phyloP scores from a whole-genome alignment of 1,284 basidiomycete species.

The Moniliophthora roreri region DNA sequence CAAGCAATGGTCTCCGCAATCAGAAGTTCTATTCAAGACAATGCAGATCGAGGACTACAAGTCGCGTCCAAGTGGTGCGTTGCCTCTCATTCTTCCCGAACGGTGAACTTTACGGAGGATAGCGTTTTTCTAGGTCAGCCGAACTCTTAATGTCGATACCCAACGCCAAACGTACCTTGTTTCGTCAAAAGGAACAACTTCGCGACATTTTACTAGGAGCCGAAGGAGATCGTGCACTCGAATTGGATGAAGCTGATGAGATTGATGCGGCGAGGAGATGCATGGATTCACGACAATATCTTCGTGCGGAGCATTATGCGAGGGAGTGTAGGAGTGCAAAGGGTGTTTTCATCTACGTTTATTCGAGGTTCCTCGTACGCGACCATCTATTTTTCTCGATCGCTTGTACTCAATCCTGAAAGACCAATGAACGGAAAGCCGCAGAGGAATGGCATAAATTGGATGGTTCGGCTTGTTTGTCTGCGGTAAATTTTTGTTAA shows the following conservation, averaged over 20 bases:
- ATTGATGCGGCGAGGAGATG: constrained; percentile 12
- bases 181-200: background rate
- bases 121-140: constrained; percentile 8
- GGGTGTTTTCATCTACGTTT: constrained; percentile 11
- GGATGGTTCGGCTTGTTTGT: background rate
- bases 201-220: background rate
- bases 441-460: constrained; percentile 12
- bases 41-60: constrained; percentile 8
- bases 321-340: constrained; percentile 6
- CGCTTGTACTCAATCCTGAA: background rate
- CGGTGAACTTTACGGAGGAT: background rate
- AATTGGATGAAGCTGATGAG: constrained; percentile 10
- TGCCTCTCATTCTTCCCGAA: background rate
- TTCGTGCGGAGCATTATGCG: constrained; percentile 2
- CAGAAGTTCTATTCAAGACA: constrained; percentile 6
- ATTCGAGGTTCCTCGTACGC: constrained; percentile 14
- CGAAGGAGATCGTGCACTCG: background rate
- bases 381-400: background rate
- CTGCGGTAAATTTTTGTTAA: too few relatives aligned
- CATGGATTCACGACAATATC: constrained; percentile 13
- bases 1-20: constrained; percentile 7
- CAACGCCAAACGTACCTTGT: constrained; percentile 3
- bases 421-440: constrained; percentile 12
- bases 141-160: constrained; percentile 13
- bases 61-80: constrained; percentile 12